Percentiles rank a stretch among this genome's conserved stretches.
Conservation (phyloP, 495 filamentous ascomycete species). For the Clohesyomyces aquaticus region DNA sequence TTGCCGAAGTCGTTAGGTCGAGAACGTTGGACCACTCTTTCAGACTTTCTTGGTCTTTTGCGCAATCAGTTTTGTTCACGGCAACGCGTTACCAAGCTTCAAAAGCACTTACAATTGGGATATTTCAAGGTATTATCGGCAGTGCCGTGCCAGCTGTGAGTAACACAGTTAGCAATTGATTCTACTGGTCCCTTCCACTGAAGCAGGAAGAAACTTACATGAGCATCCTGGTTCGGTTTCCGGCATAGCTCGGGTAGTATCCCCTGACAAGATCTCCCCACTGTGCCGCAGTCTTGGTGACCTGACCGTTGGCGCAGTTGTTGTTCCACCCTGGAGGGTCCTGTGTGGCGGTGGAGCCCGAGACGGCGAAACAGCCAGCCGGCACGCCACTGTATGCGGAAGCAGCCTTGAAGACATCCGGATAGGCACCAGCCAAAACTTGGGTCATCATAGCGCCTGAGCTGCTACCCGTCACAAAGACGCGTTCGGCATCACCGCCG, state of each 20-base stretch:
- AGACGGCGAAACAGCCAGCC: constrained; percentile 58
- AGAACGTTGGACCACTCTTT: constrained; percentile 63
- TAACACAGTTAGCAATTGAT: too few relatives aligned
- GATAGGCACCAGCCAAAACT: constrained; percentile 61
- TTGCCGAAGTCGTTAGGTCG: constrained; percentile 33
- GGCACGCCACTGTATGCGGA: constrained; percentile 64
- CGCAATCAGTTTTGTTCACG: background rate
- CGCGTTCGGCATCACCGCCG: constrained; percentile 50
- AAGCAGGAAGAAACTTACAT: too few relatives aligned
- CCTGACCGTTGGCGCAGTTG: constrained; percentile 58
- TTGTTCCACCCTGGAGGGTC: constrained; percentile 53
- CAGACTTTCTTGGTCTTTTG: constrained; percentile 46
- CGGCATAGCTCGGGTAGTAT: constrained; percentile 59
- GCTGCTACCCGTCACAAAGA: constrained; percentile 57
- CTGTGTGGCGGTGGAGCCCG: constrained; percentile 45
- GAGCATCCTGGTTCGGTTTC: constrained; percentile 58
- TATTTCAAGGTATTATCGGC: constrained; percentile 55
- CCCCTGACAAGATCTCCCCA: constrained; percentile 57
- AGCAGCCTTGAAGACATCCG: constrained; percentile 60
- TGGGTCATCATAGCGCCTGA: constrained; percentile 59
- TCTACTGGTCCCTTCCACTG: too few relatives aligned
- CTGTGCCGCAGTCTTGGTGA: constrained; percentile 51
- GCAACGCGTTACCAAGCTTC: too few relatives aligned
- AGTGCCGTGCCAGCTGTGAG: constrained; percentile 51
- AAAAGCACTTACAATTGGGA: constrained; percentile 54